Conservation (phyloP, 1,284 basidiomycete genomes). For the Agaricales sp. region DNA sequence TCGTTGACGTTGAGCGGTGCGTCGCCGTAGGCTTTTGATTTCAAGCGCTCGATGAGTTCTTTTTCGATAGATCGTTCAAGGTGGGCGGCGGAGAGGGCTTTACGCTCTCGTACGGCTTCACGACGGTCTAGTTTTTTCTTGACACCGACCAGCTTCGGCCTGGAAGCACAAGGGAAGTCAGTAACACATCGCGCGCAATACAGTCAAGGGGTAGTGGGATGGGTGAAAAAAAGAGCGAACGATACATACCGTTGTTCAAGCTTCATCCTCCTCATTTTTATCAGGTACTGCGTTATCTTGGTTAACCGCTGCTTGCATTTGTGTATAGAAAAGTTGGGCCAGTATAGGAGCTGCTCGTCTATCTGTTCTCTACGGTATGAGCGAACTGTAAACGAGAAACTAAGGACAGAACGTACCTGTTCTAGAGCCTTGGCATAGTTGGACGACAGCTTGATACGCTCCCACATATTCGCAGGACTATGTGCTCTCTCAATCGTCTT, state of each 20-base stretch:
- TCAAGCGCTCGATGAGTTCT: constrained; percentile 90
- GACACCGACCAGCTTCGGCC: constrained; percentile 88
- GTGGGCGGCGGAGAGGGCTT: constrained; percentile 90
- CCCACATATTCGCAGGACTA: constrained; percentile 95
- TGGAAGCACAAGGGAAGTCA: constrained; percentile 26
- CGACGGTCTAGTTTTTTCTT: constrained; percentile 98
- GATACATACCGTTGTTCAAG: constrained; percentile 77
- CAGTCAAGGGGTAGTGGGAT: not conserved
- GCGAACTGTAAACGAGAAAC: not conserved
- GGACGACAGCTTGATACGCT: constrained; percentile 86
- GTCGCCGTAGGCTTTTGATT: constrained; percentile 96
- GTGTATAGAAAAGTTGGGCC: constrained; percentile 96
- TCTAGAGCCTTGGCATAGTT: constrained; percentile 94
- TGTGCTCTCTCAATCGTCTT: constrained; percentile 98
- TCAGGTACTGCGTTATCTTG: constrained; percentile 98
- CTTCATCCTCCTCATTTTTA: constrained; percentile 91
- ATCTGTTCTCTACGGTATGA: constrained; percentile 44
- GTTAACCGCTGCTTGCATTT: constrained; percentile 99
- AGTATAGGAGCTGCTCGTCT: constrained; percentile 91
- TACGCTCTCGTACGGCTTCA: constrained; percentile 87
- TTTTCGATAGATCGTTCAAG: constrained; percentile 95
- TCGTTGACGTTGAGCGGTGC: constrained; percentile 98
- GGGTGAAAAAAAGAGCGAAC: constrained; percentile 6
- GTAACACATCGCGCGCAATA: constrained; percentile 3
- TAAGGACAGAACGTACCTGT: constrained; percentile 47